Base-by-base conservation (phyloP, 2,329 filamentous ascomycete species). In the Trichoderma pleuroti region DNA sequence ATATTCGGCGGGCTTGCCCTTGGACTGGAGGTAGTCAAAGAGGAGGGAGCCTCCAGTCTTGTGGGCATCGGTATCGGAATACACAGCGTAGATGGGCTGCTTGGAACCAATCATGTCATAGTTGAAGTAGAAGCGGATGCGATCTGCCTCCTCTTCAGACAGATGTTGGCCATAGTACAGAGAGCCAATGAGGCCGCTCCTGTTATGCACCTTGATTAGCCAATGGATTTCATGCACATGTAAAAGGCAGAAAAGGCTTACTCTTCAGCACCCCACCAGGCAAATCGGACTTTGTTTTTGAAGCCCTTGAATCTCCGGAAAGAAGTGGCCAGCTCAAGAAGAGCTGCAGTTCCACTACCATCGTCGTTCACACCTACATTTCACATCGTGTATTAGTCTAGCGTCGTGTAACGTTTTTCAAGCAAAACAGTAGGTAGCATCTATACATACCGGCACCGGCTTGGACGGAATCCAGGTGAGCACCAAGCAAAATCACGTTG, bases 61-160 rank as follows among this genome's bases (percentile, higher is more conserved):
- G 72, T 84, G 81, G 10, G 77, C 82, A 24, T 82, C 79, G 32
- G 77, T 79, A 72, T 81, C 79, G 56, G 81, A 76, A 68, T 84
- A 82, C 9, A 85, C 79, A 67, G 75, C 76, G 74, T 79, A 84
- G 52, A 76, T 73, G 12, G 83, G 80, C n/a, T 76, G 74, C 4
- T 78, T 77, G 18, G 82, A 84, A n/a, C 81, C 83, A 70, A 92
- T 90, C 90, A 92, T 92, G 79, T 92, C 90, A 75, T 90, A 91
- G 81, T 92, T 90, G 77, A 91, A 86, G 81, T 91, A 90, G 36
- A 91, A 87, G 2, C 86, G 84, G 75, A 92, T 88, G 78, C 88
- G 89, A 72, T 86, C 81, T 0, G 79, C 78, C 57, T 84, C 81
- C 2, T 76, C 75, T 26, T 78, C 74, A 12, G 78, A 75, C 32